phyloP scores from a whole-genome alignment of 1,139 yeast species.

The Yamadazyma spencermartinsiae region DNA sequence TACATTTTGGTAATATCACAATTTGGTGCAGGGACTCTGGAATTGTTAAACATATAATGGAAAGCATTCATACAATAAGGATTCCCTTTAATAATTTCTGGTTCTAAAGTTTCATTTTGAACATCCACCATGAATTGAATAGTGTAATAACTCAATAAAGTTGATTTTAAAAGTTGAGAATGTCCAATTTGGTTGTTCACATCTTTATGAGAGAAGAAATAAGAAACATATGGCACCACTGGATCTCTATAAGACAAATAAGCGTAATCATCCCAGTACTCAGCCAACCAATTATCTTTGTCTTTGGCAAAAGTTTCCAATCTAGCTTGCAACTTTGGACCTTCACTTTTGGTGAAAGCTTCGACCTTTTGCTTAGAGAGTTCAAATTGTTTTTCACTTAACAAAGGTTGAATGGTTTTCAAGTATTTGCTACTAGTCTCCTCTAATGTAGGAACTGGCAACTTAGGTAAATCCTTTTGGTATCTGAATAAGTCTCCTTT shows the following conservation, averaged over 20 bases:
- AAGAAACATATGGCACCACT: constrained; percentile 89
- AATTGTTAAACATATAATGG: constrained; percentile 87
- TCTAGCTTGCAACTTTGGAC: constrained; percentile 68
- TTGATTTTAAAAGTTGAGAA: constrained; percentile 75
- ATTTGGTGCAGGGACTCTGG: constrained; percentile 70
- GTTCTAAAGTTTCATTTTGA: constrained; percentile 62
- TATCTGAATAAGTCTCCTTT: constrained; percentile 72
- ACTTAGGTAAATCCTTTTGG: constrained; percentile 74
- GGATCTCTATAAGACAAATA: constrained; percentile 92
- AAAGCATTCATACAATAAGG: constrained; percentile 96
- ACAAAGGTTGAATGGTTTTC: constrained; percentile 68
- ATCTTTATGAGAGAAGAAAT: constrained; percentile 84
- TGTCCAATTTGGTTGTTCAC: constrained; percentile 54
- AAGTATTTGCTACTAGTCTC: constrained; percentile 73
- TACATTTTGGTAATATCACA: constrained; percentile 57
- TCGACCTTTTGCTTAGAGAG: constrained; percentile 61
- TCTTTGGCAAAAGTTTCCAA: constrained; percentile 57
- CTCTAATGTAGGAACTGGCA: constrained; percentile 84
- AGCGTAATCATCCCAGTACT: constrained; percentile 94
- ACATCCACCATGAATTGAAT: constrained; percentile 56
- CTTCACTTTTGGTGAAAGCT: constrained; percentile 61
- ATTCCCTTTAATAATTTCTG: constrained; percentile 76
- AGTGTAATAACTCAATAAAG: constrained; percentile 58
- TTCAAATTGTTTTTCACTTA: constrained; percentile 53
- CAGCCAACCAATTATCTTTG: constrained; percentile 86